Conservation (phyloP, 2,329 filamentous ascomycete species). For the Aulographum hederae region DNA sequence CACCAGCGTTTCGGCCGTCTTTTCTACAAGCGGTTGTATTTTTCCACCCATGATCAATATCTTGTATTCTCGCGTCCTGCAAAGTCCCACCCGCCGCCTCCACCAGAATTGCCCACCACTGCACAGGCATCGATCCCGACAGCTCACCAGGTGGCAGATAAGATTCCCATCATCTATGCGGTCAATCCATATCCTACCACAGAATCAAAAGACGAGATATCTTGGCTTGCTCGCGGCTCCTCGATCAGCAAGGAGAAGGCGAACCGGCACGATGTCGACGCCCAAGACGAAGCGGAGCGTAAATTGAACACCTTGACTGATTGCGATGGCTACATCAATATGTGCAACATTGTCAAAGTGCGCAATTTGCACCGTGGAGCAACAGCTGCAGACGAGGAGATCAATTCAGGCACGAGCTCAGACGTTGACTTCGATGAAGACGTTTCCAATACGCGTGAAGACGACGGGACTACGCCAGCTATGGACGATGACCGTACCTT, state of each 20-base stretch:
- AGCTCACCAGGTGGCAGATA: slow-evolving; percentile 33
- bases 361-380: slow-evolving; percentile 35
- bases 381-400: slow-evolving; percentile 30
- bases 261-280: slow-evolving; percentile 35
- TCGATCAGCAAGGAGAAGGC: no score
- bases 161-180: slow-evolving; percentile 41
- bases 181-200: slow-evolving; percentile 41
- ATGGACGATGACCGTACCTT: slow-evolving; percentile 40
- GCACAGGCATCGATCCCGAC: slow-evolving; percentile 30
- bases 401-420: slow-evolving; percentile 28
- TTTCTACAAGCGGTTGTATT: slow-evolving; percentile 49
- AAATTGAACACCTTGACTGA: slow-evolving; percentile 38
- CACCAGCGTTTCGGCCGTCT: slow-evolving; percentile 39
- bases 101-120: slow-evolving; percentile 31
- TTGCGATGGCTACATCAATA: slow-evolving; percentile 46
- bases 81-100: slow-evolving; percentile 36
- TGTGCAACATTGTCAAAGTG: slow-evolving; percentile 37
- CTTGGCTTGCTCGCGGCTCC: slow-evolving; percentile 32
- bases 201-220: slow-evolving; percentile 25
- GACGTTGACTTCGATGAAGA: slow-evolving; percentile 38
- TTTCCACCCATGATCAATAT: slow-evolving; percentile 43
- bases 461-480: slow-evolving; percentile 33
- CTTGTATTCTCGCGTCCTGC: slow-evolving; percentile 43
- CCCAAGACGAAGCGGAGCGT: slow-evolving; percentile 38
- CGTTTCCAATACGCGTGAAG: slow-evolving; percentile 23